Percentiles rank a stretch among this genome's conserved stretches.
Conservation (phyloP, 2,329 filamentous ascomycete genomes). For the Cryoendolithus antarcticus region DNA sequence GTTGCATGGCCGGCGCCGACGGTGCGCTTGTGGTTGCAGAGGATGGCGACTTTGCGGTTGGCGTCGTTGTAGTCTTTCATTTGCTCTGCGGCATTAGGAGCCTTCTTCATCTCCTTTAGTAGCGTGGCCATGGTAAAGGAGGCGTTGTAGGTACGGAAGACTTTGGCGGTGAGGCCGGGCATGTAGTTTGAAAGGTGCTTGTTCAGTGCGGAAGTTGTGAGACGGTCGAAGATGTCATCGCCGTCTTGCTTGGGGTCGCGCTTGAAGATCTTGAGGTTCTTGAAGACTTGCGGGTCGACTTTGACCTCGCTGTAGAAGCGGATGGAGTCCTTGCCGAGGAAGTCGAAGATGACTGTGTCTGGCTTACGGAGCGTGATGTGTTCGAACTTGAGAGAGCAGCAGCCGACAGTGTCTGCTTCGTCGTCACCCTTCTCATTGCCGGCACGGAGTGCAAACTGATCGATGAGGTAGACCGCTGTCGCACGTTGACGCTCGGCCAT, state of each 20-base stretch:
- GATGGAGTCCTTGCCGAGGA: conserved; percentile 96
- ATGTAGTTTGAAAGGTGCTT: conserved; percentile 94
- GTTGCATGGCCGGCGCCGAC: conserved; percentile 76
- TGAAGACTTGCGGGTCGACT: conserved; percentile 89
- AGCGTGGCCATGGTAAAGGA: conserved; percentile 89
- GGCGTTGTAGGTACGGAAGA: conserved; percentile 99
- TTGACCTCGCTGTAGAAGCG: conserved; percentile 88
- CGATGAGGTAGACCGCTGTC: conserved; percentile 94
- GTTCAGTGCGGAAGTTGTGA: conserved; percentile 88
- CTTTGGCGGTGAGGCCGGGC: conserved; percentile 87
- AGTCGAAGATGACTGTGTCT: conserved; percentile 90
- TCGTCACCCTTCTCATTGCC: conserved; percentile 98
- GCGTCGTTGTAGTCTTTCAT: conserved; percentile 96
- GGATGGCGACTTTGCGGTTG: conserved; percentile 88
- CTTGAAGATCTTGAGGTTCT: conserved; percentile 98
- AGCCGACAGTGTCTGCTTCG: conserved; percentile 94
- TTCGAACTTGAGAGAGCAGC: conserved; percentile 94
- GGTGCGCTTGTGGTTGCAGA: conserved; percentile 98
- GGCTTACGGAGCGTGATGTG: conserved; percentile 84
- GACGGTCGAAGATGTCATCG: conserved; percentile 90
- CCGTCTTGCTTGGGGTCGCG: conserved; percentile 85
- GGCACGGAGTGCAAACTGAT: conserved; percentile 93
- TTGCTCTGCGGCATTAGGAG: conserved; percentile 62
- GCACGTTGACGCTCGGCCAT: conserved; percentile 95
- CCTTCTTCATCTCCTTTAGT: conserved; percentile 60